These are phyloP conservation scores for Juglanconis sp. DNA, from an alignment of 2,329 filamentous ascomycete genomes.

Conservation along the genomic window DNA sequence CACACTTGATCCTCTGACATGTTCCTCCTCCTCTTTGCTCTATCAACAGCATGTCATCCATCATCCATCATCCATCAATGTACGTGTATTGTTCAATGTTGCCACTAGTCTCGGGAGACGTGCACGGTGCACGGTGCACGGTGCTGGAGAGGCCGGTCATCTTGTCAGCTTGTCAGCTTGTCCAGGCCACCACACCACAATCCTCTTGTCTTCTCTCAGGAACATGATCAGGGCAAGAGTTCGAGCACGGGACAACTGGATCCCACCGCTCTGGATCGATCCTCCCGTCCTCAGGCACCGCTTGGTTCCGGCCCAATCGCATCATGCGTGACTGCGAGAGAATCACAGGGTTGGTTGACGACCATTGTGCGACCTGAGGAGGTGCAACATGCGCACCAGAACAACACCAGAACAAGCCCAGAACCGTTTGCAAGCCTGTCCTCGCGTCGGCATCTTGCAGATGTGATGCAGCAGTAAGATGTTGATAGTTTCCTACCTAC, in stretches of 20 bases:
- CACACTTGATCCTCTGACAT: too few relatives aligned
- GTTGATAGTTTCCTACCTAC: neutral
- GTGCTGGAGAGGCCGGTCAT: too few relatives aligned
- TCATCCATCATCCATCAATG: too few relatives aligned
- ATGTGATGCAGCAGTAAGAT: constrained; percentile 3
- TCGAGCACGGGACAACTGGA: neutral
- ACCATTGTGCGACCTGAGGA: neutral
- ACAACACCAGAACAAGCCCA: neutral
- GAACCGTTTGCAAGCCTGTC: neutral
- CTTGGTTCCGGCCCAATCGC: constrained; percentile 3
- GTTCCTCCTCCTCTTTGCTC: too few relatives aligned
- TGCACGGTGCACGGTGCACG: too few relatives aligned
- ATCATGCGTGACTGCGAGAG: neutral
- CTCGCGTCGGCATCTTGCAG: neutral
- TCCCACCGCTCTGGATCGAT: constrained; percentile 1
- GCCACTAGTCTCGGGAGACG: too few relatives aligned
- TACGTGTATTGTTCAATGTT: too few relatives aligned
- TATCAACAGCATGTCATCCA: too few relatives aligned
- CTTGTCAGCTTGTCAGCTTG: too few relatives aligned
- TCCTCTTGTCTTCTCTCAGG: too few relatives aligned
- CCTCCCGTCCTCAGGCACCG: constrained; percentile 4
- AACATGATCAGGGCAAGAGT: neutral
- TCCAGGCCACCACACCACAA: too few relatives aligned
- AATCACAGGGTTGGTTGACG: neutral
- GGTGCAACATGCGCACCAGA: neutral